Percentiles rank a stretch among this genome's conserved stretches.
phyloP scores from a whole-genome alignment of 148 eudicot genomes.

The Chenopodium formosanum region DNA sequence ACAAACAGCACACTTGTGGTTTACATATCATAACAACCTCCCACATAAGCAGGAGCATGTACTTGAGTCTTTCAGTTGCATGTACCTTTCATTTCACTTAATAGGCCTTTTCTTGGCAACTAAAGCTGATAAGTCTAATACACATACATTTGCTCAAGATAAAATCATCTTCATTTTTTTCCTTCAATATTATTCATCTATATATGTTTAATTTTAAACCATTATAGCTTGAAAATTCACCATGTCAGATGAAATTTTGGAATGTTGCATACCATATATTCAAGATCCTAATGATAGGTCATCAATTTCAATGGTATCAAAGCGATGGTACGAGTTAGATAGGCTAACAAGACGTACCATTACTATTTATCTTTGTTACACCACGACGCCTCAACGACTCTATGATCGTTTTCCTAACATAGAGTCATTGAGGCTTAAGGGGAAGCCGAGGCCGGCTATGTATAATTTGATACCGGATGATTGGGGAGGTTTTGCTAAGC shows the following conservation, averaged over 20 bases:
- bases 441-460: constrained; percentile 82
- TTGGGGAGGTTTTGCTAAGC: constrained; percentile 72
- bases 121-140: too few relatives aligned
- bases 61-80: neutral
- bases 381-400: constrained; percentile 52
- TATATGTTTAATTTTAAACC: too few relatives aligned
- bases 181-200: too few relatives aligned
- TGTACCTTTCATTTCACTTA: neutral
- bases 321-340: neutral
- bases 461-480: constrained; percentile 69
- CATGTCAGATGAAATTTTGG: neutral
- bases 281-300: neutral
- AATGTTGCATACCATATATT: neutral
- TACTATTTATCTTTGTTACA: constrained; percentile 63
- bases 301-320: neutral
- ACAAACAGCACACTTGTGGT: neutral
- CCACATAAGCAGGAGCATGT: neutral
- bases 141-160: too few relatives aligned
- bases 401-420: constrained; percentile 49
- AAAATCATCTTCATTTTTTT: too few relatives aligned
- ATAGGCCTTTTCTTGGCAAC: neutral
- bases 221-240: neutral
- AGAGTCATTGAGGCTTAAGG: constrained; percentile 64
- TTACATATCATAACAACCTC: neutral
- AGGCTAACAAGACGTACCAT: constrained; percentile 32